A percentile compares a stretch with the other conserved stretches of the same genome.
Conservation (phyloP, 345 rosid genomes). For the Heritiera fomes region DNA sequence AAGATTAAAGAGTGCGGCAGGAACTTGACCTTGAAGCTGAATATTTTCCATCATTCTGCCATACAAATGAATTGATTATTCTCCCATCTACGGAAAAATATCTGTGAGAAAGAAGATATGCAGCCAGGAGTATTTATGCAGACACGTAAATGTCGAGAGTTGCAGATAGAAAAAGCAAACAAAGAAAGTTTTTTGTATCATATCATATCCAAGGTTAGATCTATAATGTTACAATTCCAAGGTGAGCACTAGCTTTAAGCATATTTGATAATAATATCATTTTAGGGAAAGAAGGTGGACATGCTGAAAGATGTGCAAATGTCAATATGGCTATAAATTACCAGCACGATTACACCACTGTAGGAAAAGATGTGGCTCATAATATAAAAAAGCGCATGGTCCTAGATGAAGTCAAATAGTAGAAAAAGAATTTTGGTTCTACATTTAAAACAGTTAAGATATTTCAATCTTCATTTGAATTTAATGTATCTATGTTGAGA, state of each 20-base stretch:
- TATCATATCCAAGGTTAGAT: background rate
- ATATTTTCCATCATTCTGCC: conserved; percentile 67
- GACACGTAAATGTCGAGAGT: background rate
- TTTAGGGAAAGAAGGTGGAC: background rate
- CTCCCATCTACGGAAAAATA: background rate
- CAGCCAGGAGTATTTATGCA: background rate
- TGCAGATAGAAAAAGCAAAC: background rate
- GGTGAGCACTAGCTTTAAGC: background rate
- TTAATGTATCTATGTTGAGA: background rate
- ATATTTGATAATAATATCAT: background rate
- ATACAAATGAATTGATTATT: conserved; percentile 1
- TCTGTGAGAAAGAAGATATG: background rate
- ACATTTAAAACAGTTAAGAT: background rate
- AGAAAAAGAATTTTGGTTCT: background rate
- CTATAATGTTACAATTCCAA: background rate
- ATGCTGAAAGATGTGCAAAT: background rate
- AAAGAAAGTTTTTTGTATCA: background rate
- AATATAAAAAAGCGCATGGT: conserved; percentile 1
- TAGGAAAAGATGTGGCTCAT: background rate
- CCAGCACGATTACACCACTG: background rate
- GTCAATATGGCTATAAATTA: background rate
- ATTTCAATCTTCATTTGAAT: background rate
- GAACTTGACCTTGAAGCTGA: conserved; percentile 54
- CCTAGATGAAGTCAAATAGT: background rate
- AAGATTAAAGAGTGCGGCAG: conserved; percentile 55